phyloP scores from a whole-genome alignment of 139 green algal species.

The Haematococcus lacustris region DNA sequence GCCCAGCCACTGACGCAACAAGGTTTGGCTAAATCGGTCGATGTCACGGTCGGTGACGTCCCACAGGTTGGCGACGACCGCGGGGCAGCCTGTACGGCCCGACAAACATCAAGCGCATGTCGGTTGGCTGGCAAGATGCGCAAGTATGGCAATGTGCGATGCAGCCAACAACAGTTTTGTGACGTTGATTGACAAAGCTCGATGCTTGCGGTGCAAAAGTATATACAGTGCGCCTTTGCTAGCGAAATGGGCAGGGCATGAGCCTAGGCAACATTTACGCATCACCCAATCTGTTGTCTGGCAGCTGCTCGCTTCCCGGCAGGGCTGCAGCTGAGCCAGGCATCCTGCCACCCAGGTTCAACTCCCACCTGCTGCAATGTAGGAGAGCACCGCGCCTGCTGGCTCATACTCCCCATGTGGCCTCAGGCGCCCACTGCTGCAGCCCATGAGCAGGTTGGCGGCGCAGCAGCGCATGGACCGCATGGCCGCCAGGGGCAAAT shows the following conservation, averaged over 20 bases:
- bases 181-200: too few species aligned
- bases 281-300: too few species aligned
- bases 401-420: slow-evolving; percentile 53
- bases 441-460: slow-evolving; percentile 81
- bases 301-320: too few species aligned
- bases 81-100: slow-evolving; percentile 65
- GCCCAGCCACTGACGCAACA: slow-evolving; percentile 62
- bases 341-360: too few species aligned
- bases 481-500: slow-evolving; percentile 52
- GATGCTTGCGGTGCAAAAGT: too few species aligned
- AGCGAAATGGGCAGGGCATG: too few species aligned
- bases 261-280: too few species aligned
- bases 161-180: not conserved
- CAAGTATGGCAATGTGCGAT: not conserved
- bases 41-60: slow-evolving; percentile 96
- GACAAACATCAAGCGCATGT: slow-evolving; percentile 1
- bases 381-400: slow-evolving; percentile 56
- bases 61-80: slow-evolving; percentile 85
- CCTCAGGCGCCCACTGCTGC: slow-evolving; percentile 74
- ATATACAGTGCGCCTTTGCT: too few species aligned
- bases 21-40: slow-evolving; percentile 67
- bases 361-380: slow-evolving; percentile 68
- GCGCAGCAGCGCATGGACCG: slow-evolving; percentile 55
- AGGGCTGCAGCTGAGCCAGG: too few species aligned
- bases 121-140: not conserved